phyloP scores from a whole-genome alignment of 1,284 basidiomycete genomes.

The Psilocybe mexicana region DNA sequence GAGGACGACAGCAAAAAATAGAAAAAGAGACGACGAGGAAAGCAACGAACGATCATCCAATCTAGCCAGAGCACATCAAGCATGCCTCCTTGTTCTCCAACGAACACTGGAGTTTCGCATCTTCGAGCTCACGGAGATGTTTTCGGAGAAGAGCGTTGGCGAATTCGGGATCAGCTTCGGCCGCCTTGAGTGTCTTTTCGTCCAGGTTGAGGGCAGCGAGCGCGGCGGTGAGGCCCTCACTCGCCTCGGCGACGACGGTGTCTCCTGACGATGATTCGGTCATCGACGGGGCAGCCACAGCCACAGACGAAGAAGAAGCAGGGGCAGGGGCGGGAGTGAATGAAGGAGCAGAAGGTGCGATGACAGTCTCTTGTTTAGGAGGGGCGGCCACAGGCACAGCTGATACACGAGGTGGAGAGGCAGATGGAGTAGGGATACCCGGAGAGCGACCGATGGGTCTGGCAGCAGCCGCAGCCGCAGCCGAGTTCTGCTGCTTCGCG shows the following conservation, averaged over 20 bases:
- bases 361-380: constrained; percentile 22
- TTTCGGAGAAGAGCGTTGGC: constrained; percentile 78
- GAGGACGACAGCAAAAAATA: neutral
- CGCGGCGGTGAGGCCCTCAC: constrained; percentile 6
- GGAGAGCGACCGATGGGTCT: constrained; percentile 19
- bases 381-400: constrained; percentile 15
- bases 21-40: neutral
- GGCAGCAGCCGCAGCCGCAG: constrained; percentile 15
- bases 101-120: constrained; percentile 80
- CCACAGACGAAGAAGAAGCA: neutral
- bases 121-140: constrained; percentile 76
- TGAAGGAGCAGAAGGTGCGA: constrained; percentile 15
- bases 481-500: constrained; percentile 56
- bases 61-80: constrained; percentile 79
- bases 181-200: constrained; percentile 51
- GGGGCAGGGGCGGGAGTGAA: constrained; percentile 18
- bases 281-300: constrained; percentile 11
- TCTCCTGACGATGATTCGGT: neutral
- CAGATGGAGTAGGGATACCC: constrained; percentile 34
- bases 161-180: constrained; percentile 75
- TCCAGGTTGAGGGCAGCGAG: constrained; percentile 34
- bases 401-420: constrained; percentile 31
- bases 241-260: constrained; percentile 11
- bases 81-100: constrained; percentile 90
- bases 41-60: neutral